A percentile compares a stretch with the other conserved stretches of the same genome.
These are phyloP conservation scores for Phytophthora uliginosa DNA, from an alignment of 352 stramenopile genomes.

Conservation along the genomic window DNA sequence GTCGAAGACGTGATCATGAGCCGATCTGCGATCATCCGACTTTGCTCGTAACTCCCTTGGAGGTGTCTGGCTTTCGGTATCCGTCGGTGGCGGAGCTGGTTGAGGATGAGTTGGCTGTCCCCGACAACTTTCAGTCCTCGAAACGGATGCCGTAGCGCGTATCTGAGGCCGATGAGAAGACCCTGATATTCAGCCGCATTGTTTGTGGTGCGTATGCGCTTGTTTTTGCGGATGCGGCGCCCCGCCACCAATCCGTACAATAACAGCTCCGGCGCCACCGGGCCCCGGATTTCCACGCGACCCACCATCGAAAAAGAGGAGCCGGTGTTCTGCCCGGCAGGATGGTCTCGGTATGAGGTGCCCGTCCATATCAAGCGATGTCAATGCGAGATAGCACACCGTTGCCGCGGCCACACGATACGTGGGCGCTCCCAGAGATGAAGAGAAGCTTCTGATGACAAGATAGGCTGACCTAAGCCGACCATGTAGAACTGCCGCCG, in stretches of 20 bases:
- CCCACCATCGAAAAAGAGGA: neutral
- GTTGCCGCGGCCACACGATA: too few relatives aligned
- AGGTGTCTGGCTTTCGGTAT: neutral
- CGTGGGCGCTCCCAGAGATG: too few relatives aligned
- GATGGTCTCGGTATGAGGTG: neutral
- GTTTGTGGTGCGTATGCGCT: neutral
- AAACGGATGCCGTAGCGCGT: neutral
- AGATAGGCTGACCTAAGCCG: neutral
- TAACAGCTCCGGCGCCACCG: neutral
- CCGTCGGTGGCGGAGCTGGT: neutral
- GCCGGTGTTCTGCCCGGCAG: neutral
- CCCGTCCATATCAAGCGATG: neutral
- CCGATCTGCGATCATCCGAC: neutral
- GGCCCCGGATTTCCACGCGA: neutral
- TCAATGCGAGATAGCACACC: too few relatives aligned
- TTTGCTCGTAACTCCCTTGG: neutral
- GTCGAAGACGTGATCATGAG: neutral
- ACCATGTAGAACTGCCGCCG: neutral
- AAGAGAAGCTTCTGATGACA: neutral
- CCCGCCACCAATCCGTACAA: neutral
- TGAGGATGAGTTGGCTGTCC: neutral
- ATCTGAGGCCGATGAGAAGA: neutral
- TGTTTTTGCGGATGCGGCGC: neutral
- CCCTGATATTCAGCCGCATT: neutral
- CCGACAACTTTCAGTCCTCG: neutral